Evolutionary conservation across 23 red algal species (phyloP).

Genomic region (Chondrus crispus): DNA sequence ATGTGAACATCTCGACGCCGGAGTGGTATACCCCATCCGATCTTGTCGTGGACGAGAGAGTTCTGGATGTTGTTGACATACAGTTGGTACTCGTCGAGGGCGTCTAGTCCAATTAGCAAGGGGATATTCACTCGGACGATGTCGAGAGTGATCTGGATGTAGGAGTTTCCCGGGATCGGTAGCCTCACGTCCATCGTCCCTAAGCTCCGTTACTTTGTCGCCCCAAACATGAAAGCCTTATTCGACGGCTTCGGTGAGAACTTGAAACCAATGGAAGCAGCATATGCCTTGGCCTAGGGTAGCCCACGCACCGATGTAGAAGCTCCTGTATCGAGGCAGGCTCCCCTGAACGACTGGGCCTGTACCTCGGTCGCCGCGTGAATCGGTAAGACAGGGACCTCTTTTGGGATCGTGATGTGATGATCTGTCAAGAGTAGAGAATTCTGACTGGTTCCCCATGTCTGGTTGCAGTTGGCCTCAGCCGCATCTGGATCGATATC

Average conservation of each 20-base stretch:
- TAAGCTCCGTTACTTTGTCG: background rate
- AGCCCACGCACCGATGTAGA: background rate
- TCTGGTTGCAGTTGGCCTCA: too few relatives aligned
- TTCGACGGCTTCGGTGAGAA: background rate
- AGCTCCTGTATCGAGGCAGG: background rate
- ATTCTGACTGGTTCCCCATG: too few relatives aligned
- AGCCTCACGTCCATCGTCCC: background rate
- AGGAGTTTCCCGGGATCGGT: background rate
- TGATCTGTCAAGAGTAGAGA: too few relatives aligned
- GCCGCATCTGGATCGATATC: too few relatives aligned
- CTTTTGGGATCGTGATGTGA: too few relatives aligned
- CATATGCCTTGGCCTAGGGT: background rate
- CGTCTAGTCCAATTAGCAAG: background rate
- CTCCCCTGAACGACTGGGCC: background rate
- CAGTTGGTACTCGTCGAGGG: background rate
- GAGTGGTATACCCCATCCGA: background rate
- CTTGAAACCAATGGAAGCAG: background rate
- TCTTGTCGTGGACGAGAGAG: background rate
- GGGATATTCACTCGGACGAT: background rate
- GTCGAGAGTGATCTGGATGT: background rate
- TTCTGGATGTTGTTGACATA: background rate
- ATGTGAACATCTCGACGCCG: background rate
- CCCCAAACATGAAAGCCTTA: background rate
- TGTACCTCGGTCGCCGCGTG: too few relatives aligned
- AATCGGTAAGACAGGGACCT: too few relatives aligned